Conservation (phyloP, 2,329 filamentous ascomycete species). For the Colletotrichum ledebouriae region DNA sequence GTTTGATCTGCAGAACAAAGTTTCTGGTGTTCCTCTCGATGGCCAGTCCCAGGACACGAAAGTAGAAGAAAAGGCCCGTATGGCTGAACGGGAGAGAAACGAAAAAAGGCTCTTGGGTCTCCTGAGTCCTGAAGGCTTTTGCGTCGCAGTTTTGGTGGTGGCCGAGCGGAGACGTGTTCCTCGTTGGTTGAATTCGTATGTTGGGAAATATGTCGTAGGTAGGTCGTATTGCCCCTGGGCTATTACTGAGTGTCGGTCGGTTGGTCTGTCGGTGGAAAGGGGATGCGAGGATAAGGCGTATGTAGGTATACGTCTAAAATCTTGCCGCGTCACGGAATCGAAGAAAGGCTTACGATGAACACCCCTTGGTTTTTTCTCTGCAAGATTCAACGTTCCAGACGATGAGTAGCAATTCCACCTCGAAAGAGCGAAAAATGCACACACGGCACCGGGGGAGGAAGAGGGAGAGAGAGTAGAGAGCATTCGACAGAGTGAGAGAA, state of each 20-base stretch:
- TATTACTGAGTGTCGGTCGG: constrained; percentile 40
- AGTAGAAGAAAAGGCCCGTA: constrained; percentile 47
- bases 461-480: constrained; percentile 27
- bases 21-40: constrained; percentile 43
- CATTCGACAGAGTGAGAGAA: constrained; percentile 27
- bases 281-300: constrained; percentile 19
- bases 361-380: constrained; percentile 33
- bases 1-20: constrained; percentile 47
- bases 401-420: constrained; percentile 44
- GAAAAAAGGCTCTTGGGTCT: constrained; percentile 42
- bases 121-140: constrained; percentile 49
- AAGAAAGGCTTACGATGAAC: constrained; percentile 38
- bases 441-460: constrained; percentile 35
- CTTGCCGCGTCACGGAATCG: constrained; percentile 41
- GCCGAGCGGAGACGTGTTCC: constrained; percentile 19
- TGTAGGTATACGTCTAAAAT: constrained; percentile 8
- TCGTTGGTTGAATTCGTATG: constrained; percentile 27
- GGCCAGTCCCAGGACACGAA: constrained; percentile 15
- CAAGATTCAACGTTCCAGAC: constrained; percentile 45
- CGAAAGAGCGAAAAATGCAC: constrained; percentile 43
- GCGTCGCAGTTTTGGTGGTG: constrained; percentile 54
- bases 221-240: constrained; percentile 38
- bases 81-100: constrained; percentile 13
- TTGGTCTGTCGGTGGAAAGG: constrained; percentile 9
- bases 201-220: constrained; percentile 32